phyloP scores from a whole-genome alignment of 176 grass and related monocot genomes.

The Dendrocalamus sinicus region DNA sequence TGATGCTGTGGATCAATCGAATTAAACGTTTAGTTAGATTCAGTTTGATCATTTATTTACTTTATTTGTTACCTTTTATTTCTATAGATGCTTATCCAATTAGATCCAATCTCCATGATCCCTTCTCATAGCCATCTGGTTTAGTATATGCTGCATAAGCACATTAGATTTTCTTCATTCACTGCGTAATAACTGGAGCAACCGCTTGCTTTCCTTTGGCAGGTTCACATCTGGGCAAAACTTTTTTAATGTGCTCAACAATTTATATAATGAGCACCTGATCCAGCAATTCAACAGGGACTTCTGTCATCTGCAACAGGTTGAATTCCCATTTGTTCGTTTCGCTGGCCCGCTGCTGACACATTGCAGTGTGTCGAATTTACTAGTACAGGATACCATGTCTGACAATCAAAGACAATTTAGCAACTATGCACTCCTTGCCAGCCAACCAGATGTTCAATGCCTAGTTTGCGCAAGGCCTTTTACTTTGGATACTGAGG shows the following conservation, averaged over 20 bases:
- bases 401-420: conserved; percentile 18
- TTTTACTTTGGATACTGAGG: conserved; percentile 69
- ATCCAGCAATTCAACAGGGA: not conserved
- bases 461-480: conserved; percentile 80
- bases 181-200: not conserved
- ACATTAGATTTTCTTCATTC: not conserved
- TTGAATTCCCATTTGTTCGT: not conserved
- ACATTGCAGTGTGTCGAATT: not conserved
- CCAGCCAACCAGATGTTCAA: conserved; percentile 46
- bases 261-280: conserved; percentile 12
- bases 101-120: not conserved
- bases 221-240: conserved; percentile 16
- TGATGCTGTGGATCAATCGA: not conserved
- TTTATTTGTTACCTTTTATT: not conserved
- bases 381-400: conserved; percentile 15
- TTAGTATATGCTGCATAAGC: not conserved
- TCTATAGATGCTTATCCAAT: not conserved
- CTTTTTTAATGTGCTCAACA: not conserved
- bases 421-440: not conserved
- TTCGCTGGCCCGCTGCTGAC: not conserved
- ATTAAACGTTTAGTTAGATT: not conserved
- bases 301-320: not conserved
- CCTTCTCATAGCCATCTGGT: not conserved
- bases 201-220: conserved; percentile 6
- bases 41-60: not conserved